phyloP scores from a whole-genome alignment of 2,329 filamentous ascomycete genomes.

The Arthrobotrys entomopaga region DNA sequence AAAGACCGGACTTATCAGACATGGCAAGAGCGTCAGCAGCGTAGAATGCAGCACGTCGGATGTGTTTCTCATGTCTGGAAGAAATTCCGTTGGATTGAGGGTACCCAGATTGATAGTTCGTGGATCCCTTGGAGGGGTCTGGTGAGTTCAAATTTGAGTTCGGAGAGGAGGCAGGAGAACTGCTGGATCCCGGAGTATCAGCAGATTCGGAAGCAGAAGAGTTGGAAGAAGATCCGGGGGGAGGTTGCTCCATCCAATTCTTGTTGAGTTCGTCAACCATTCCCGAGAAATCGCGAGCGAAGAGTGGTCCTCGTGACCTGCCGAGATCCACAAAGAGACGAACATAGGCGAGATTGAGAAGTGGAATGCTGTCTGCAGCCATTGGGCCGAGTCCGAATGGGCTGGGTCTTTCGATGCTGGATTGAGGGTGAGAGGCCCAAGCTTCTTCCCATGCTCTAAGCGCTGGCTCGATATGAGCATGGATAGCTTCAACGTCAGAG shows the following conservation, averaged over 20 bases:
- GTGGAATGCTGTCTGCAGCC: constrained; percentile 87
- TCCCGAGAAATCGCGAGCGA: constrained; percentile 90
- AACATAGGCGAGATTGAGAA: constrained; percentile 91
- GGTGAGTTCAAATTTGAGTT: constrained; percentile 58
- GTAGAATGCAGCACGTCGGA: constrained; percentile 94
- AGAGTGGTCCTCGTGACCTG: constrained; percentile 89
- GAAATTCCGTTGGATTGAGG: constrained; percentile 63
- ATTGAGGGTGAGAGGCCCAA: constrained; percentile 86
- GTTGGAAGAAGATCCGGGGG: constrained; percentile 67
- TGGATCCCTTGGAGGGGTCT: constrained; percentile 57
- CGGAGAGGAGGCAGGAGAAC: constrained; percentile 59
- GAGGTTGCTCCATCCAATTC: constrained; percentile 76
- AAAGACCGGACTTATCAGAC: constrained; percentile 82
- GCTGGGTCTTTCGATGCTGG: constrained; percentile 85
- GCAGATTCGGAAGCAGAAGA: constrained; percentile 61
- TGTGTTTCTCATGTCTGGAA: constrained; percentile 82
- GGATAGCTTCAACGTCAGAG: constrained; percentile 94
- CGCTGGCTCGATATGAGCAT: constrained; percentile 91
- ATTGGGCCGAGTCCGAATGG: constrained; percentile 83
- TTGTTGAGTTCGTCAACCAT: constrained; percentile 87
- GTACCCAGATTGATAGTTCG: constrained; percentile 47
- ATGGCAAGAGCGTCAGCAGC: constrained; percentile 90
- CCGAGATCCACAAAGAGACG: constrained; percentile 93
- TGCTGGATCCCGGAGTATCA: constrained; percentile 59
- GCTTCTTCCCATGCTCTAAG: constrained; percentile 93